These are phyloP conservation scores for Ensete ventricosum DNA, from an alignment of 176 grass and related monocot species.

Conservation along the genomic window DNA sequence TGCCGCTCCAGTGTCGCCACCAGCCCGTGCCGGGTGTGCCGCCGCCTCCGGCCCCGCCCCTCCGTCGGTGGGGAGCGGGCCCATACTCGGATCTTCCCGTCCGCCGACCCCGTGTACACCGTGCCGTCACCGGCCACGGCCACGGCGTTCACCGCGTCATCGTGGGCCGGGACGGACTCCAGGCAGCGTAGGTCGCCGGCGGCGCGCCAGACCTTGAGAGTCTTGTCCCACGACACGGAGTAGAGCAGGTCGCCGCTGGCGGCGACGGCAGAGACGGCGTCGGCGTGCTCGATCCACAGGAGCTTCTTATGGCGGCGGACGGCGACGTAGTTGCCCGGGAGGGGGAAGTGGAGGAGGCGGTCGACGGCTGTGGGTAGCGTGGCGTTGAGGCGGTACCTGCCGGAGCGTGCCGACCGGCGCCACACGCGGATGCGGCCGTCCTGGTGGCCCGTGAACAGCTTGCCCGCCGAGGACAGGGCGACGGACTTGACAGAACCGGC, in stretches of 20 bases:
- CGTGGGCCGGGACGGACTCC: slow-evolving; percentile 64
- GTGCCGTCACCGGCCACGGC: slow-evolving; percentile 54
- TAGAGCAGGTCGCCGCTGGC: slow-evolving; percentile 48
- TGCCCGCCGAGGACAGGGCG: slow-evolving; percentile 26
- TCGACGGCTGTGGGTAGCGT: slow-evolving; percentile 64
- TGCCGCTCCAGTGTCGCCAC: slow-evolving; percentile 55
- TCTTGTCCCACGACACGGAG: slow-evolving; percentile 89
- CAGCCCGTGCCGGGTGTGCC: slow-evolving; percentile 31
- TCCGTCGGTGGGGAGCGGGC: slow-evolving; percentile 9
- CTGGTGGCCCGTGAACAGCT: slow-evolving; percentile 61
- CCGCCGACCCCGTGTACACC: slow-evolving; percentile 74
- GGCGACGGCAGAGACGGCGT: slow-evolving; percentile 52
- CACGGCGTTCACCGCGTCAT: slow-evolving; percentile 83
- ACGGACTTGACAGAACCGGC: slow-evolving; percentile 63
- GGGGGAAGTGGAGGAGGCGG: slow-evolving; percentile 55
- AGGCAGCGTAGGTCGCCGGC: slow-evolving; percentile 61
- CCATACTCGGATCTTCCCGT: slow-evolving; percentile 60
- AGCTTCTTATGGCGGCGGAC: slow-evolving; percentile 61
- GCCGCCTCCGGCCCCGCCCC: neutral
- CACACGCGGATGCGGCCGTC: slow-evolving; percentile 67
- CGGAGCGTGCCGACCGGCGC: slow-evolving; percentile 31
- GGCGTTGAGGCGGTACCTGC: slow-evolving; percentile 39
- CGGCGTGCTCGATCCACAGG: slow-evolving; percentile 75
- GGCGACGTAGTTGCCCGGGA: slow-evolving; percentile 62
- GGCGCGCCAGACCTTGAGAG: slow-evolving; percentile 79